Evolutionary conservation across 352 stramenopile genomes (phyloP).

Genomic region (Poterioochromonas sp.): DNA sequence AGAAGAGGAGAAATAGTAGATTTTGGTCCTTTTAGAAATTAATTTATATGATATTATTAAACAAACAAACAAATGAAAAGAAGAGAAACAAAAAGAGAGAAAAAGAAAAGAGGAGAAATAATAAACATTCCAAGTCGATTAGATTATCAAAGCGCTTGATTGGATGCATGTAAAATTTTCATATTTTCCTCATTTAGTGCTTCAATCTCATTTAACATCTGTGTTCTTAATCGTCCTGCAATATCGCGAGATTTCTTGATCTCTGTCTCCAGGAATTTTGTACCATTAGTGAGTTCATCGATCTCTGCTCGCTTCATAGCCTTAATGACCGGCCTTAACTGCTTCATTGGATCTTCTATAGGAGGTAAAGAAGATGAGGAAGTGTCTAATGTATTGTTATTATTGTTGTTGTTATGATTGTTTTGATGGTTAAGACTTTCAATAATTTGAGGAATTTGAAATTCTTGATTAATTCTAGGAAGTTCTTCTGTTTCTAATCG

Average conservation of each 20-base stretch:
- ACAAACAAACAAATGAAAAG: too few species aligned
- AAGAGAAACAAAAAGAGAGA: too few species aligned
- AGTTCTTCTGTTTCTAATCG: neutral
- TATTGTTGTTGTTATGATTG: neutral
- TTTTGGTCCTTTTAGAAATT: neutral
- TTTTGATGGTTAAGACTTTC: neutral
- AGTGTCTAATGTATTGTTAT: neutral
- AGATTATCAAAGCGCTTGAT: too few species aligned
- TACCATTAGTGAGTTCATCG: neutral
- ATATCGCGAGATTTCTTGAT: neutral
- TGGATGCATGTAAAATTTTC: neutral
- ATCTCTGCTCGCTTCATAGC: neutral
- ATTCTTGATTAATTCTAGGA: neutral
- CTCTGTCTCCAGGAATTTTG: neutral
- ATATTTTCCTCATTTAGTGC: neutral
- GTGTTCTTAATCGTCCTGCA: neutral
- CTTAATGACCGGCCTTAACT: neutral
- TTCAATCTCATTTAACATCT: constrained; percentile 1
- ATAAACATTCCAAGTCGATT: too few species aligned
- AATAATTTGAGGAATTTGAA: neutral
- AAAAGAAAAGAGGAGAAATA: too few species aligned
- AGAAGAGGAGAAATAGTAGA: neutral
- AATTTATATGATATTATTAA: too few species aligned
- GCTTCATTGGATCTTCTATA: neutral
- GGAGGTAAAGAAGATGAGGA: neutral